Percentiles rank a stretch among this genome's conserved stretches.
These are phyloP conservation scores for Articulospora tetracladia DNA, from an alignment of 495 filamentous ascomycete species.

Conservation along the genomic window DNA sequence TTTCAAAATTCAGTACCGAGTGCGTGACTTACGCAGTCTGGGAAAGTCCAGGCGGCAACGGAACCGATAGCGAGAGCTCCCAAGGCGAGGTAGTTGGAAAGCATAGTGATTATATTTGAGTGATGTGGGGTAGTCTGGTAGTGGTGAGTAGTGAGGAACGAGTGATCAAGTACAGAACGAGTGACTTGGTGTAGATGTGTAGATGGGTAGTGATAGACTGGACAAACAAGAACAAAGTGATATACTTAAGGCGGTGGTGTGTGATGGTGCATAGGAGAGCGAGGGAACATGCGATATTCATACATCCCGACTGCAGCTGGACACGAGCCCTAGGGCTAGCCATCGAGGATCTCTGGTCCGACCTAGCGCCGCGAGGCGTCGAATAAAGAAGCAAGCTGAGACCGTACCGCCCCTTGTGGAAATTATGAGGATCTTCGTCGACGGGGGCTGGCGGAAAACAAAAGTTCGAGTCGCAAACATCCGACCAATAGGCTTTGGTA, in stretches of 20 bases:
- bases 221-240: not conserved
- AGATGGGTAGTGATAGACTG: not conserved
- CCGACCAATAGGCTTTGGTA: not conserved
- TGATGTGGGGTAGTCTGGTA: not conserved
- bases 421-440: not conserved
- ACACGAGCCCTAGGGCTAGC: not conserved
- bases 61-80: conserved; percentile 23
- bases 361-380: not conserved
- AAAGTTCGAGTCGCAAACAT: not conserved
- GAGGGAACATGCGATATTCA: not conserved
- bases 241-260: not conserved
- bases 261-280: not conserved
- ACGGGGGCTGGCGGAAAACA: not conserved
- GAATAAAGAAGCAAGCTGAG: not conserved
- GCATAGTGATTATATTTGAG: not conserved
- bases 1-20: not conserved
- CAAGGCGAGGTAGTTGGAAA: not conserved
- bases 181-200: not conserved
- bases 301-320: not conserved
- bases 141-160: not conserved
- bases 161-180: not conserved
- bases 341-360: not conserved
- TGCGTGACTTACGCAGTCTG: conserved; percentile 29
- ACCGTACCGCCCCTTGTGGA: not conserved
- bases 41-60: conserved; percentile 26